A percentile compares a stretch with the other conserved stretches of the same genome.
phyloP scores from a whole-genome alignment of 2,329 filamentous ascomycete genomes.

The Ceratocystis cubensis region DNA sequence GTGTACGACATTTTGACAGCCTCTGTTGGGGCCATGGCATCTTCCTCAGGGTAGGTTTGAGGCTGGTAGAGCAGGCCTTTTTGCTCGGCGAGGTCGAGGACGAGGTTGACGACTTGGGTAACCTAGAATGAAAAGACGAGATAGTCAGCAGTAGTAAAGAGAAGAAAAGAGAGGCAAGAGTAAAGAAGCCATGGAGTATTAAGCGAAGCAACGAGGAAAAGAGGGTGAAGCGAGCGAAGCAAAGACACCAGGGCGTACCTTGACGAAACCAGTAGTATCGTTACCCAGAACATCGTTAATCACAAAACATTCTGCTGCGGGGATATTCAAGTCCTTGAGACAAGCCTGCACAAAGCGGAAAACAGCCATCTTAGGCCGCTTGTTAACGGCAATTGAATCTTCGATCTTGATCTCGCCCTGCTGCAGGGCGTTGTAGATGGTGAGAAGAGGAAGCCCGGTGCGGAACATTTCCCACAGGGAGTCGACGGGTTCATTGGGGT shows the following conservation, averaged over 20 bases:
- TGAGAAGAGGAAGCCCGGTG: conserved; percentile 69
- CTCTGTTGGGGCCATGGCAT: conserved; percentile 32
- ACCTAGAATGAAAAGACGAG: conserved; percentile 35
- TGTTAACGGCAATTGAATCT: conserved; percentile 51
- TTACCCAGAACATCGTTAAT: conserved; percentile 84
- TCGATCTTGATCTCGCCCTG: conserved; percentile 59
- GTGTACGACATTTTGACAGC: conserved; percentile 59
- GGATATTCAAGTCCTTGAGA: conserved; percentile 66
- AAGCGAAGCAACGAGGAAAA: neutral
- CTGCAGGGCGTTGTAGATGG: conserved; percentile 75
- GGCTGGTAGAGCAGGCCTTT: conserved; percentile 57
- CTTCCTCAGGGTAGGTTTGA: conserved; percentile 46
- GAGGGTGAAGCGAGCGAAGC: neutral
- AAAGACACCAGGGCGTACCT: conserved; percentile 42
- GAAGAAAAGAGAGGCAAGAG: neutral
- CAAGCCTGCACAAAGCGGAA: conserved; percentile 91
- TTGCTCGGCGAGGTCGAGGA: conserved; percentile 73
- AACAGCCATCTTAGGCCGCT: conserved; percentile 72
- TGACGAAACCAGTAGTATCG: conserved; percentile 94
- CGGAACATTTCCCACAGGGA: conserved; percentile 81
- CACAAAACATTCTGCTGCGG: conserved; percentile 74
- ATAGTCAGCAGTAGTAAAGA: neutral
- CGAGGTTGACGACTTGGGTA: conserved; percentile 80
- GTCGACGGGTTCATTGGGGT: conserved; percentile 65
- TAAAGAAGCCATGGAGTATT: neutral